These are phyloP conservation scores for Coniochaeta ligniaria DNA, from an alignment of 2,329 filamentous ascomycete genomes.

Conservation along the genomic window DNA sequence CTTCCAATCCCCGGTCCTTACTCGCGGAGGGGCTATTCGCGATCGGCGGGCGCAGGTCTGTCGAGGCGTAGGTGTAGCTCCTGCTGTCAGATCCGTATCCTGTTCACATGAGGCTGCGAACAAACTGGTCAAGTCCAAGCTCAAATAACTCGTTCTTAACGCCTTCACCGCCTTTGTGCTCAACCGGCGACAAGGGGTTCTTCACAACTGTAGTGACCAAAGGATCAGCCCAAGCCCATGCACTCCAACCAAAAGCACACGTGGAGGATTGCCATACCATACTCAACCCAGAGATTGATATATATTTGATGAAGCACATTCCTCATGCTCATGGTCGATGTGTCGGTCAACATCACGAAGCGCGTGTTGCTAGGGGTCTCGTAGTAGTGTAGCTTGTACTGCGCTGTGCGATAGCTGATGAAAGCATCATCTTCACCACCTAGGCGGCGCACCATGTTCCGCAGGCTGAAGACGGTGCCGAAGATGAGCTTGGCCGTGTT, in stretches of 20 bases:
- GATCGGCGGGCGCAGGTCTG: neutral
- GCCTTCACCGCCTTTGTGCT: constrained; percentile 62
- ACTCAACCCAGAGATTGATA: constrained; percentile 96
- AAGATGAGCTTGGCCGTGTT: constrained; percentile 80
- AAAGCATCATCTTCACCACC: constrained; percentile 93
- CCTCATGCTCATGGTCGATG: constrained; percentile 79
- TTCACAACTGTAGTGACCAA: constrained; percentile 52
- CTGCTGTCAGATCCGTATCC: neutral
- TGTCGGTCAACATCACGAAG: constrained; percentile 94
- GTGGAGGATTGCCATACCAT: constrained; percentile 43
- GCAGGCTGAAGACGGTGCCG: constrained; percentile 89
- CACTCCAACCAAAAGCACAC: neutral
- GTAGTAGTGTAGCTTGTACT: constrained; percentile 99
- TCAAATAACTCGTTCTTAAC: constrained; percentile 67
- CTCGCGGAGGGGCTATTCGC: neutral
- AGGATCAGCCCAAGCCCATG: constrained; percentile 10
- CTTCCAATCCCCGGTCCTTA: neutral
- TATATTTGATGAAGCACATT: constrained; percentile 97
- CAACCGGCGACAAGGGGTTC: constrained; percentile 61
- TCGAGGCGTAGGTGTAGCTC: neutral
- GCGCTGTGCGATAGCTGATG: constrained; percentile 83
- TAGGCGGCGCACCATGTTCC: constrained; percentile 94
- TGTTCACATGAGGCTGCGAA: constrained; percentile 54
- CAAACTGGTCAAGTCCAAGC: constrained; percentile 68
- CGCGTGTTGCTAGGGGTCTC: constrained; percentile 94